Base-by-base conservation (phyloP, 139 green algal species). In the Volvox africanus region DNA sequence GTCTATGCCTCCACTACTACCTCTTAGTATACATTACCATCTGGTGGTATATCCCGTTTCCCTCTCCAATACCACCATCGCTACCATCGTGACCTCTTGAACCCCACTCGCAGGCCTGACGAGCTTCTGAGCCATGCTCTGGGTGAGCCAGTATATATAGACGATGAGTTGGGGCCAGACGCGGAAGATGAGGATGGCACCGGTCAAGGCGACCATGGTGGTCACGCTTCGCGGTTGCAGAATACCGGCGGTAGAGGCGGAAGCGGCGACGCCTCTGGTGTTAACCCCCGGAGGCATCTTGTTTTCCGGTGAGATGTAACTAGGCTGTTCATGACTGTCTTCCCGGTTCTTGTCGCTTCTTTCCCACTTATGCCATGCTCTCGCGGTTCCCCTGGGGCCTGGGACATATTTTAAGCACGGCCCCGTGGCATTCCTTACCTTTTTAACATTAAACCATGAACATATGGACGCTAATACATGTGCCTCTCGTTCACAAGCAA, bases 61-160 rank as follows among this genome's bases (percentile, higher is more conserved):
- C 44, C 44, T 55, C 44, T 55, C 44, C 44, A 9, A 55, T 55
- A 55, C 44, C 44, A 55, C 5, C 44, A 55, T 55, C 11, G 67
- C 67, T 14, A 12, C 11, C 67, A 75, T 75, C 73, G n/a, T 55
- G 12, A 33, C 37, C 75, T 50, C 44, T 9, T 55, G 44, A 55
- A 55, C 44, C 44, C 44, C 44, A 62, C 33, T 24, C 22, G 26
- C 77, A 87, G 87, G 87, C 78, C 87, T 16, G 77, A 80, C 24
- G 77, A 91, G 87, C 36, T 91, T 6, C 77, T 91, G 26, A 13
- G 33, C 0, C 87, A 91, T 32, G 77, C 61, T 26, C 87, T 91
- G 33, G 62, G 87, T 32, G 87, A 91, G 75, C 11, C 87, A 24
- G 86, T 90, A 73, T 90, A 87, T 26, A 65, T 87, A 13, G 55